Conservation (phyloP, 2,329 filamentous ascomycete species). For the Verticillium isaacii region DNA sequence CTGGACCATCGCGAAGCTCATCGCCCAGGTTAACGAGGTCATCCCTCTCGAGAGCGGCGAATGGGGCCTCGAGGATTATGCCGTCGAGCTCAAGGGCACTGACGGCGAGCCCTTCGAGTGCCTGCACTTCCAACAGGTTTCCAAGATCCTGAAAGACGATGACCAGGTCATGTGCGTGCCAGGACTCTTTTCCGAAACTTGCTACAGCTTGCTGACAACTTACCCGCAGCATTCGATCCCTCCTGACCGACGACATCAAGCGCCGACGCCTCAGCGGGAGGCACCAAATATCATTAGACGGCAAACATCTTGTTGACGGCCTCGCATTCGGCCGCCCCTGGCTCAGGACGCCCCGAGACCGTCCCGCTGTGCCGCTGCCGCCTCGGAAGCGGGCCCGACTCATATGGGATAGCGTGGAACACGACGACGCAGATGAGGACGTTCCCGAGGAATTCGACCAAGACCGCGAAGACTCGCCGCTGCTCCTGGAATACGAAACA, state of each 20-base stretch:
- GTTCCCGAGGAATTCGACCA: conserved; percentile 24
- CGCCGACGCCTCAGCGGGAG: conserved; percentile 70
- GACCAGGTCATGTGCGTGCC: conserved; percentile 71
- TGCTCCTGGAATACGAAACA: conserved; percentile 8
- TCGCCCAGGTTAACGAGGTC: conserved; percentile 73
- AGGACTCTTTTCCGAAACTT: not conserved
- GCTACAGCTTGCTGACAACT: conserved; percentile 9
- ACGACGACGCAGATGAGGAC: conserved; percentile 34
- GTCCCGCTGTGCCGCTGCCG: conserved; percentile 67
- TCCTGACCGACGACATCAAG: conserved; percentile 70
- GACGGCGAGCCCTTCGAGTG: conserved; percentile 71
- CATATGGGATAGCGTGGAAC: conserved; percentile 29
- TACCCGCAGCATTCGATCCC: conserved; percentile 63
- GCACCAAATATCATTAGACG: conserved; percentile 73
- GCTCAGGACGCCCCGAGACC: conserved; percentile 51
- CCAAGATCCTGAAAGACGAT: conserved; percentile 69
- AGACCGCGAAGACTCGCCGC: conserved; percentile 20
- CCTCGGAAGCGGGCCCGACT: conserved; percentile 65
- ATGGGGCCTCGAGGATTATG: conserved; percentile 89
- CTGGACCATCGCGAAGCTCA: conserved; percentile 69
- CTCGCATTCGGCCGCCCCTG: conserved; percentile 75
- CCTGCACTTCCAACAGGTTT: conserved; percentile 74
- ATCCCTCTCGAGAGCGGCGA: conserved; percentile 75
- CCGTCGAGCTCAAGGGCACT: conserved; percentile 62
- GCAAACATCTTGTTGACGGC: conserved; percentile 79